A percentile compares a stretch with the other conserved stretches of the same genome.
Conservation (phyloP, 768 basidiomycete species). For the Lactifluus echinatus region DNA sequence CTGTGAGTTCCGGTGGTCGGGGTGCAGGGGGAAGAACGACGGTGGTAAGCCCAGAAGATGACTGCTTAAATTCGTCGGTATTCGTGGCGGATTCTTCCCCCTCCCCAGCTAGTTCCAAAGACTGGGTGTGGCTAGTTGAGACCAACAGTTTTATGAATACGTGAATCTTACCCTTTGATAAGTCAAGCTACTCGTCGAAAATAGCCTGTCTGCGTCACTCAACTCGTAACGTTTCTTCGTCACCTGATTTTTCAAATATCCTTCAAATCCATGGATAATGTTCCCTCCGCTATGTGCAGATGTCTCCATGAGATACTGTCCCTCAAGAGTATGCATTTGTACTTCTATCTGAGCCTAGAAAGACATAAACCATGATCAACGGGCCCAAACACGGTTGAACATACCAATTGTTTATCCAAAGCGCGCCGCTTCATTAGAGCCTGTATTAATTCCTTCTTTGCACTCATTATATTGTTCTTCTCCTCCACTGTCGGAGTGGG, state of each 20-base stretch:
- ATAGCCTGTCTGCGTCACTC: constrained; percentile 68
- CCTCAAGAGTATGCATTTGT: constrained; percentile 72
- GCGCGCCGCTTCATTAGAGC: constrained; percentile 68
- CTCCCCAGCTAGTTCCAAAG: constrained; percentile 66
- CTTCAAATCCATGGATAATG: constrained; percentile 81
- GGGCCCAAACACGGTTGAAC: constrained; percentile 22
- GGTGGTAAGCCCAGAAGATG: constrained; percentile 67
- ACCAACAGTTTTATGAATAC: neutral
- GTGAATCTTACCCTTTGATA: constrained; percentile 52
- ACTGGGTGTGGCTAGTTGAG: constrained; percentile 36
- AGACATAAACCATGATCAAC: neutral
- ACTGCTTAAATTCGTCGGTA: constrained; percentile 60
- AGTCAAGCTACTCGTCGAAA: constrained; percentile 74
- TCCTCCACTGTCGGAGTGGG: constrained; percentile 50
- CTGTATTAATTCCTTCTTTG: constrained; percentile 66
- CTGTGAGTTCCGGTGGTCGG: constrained; percentile 53
- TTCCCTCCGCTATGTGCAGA: constrained; percentile 72
- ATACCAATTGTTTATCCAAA: constrained; percentile 69
- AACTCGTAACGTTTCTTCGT: constrained; percentile 68
- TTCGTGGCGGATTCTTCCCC: constrained; percentile 53
- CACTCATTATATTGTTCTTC: constrained; percentile 57
- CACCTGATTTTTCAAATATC: constrained; percentile 73
- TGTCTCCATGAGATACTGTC: constrained; percentile 69
- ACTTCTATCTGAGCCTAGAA: constrained; percentile 68
- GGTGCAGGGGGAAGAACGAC: constrained; percentile 71